Base-by-base conservation (phyloP, 441 rosid genomes). In the Gossypium schwendimanii region DNA sequence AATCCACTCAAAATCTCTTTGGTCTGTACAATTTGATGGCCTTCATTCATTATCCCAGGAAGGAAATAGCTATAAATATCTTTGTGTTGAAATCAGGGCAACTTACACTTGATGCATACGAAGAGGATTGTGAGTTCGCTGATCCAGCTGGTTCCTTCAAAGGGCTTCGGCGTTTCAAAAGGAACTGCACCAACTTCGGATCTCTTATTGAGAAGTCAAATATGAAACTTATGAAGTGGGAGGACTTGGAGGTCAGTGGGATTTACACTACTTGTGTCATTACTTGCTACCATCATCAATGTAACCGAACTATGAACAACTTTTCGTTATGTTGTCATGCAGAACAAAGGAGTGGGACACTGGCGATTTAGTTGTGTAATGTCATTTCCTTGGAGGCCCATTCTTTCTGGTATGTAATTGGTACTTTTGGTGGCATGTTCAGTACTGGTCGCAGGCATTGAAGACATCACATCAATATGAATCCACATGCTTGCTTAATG, bases 371-470 rank as follows among this genome's bases (percentile, higher is more conserved):
- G 89, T 74, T 94, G 97, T 77, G 81, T 85, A 73, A 89, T 94
- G 98, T 83, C 91, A 23, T 92, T 94, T 77, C 98, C 98, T 14
- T 94, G 98, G 98, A 89, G 82, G 84, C 98, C 98, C 36, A 92
- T 92, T 79, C 95, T 94, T 74, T 94, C 97, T 12, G 97, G 96
- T 60, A 31, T 60, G 64, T n/a, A 60, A 28, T 60, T 60, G 64
- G 44, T 60, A 60, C 44, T 60, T 60, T 60, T 31, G 65, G 65
- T 45, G 28, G 62, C 52, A n/a, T 28, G 41, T 50, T 49, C 12
- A 2, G 41, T 47, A 15, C 11, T 15, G 36, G 39, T 23, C 6
- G 8, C 4, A 7, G 36, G 26, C 50, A n/a, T 23, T 65, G 70
- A 39, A 70, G 63, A 18, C 73, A 36, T 70, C 57, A 21, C 31